Evolutionary conservation across 2,329 filamentous ascomycete genomes (phyloP), one percentile per base, ranked within the genome.

Genomic region (Penicillium sp.): DNA sequence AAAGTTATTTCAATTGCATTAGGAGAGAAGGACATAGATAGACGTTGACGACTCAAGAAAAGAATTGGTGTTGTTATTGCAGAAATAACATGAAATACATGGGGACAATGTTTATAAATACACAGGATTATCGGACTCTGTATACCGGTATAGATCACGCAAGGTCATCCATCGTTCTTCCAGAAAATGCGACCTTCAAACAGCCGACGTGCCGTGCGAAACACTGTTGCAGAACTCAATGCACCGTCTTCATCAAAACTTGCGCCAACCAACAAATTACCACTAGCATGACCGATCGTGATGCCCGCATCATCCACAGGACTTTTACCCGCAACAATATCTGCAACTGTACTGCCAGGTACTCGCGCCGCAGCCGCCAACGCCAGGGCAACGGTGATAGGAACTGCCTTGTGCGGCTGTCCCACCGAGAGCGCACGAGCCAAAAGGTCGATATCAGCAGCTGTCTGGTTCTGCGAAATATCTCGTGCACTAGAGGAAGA

Each of bases 371-470:
- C 78, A 2, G 78, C 71, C 3, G 75, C 77, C 12, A 82, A 53
- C 10, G 78, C 77, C 13, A 84, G 67, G 0, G 80, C 80, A 13
- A 83, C 75, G 0, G 82, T 84, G 47, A 84, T 74, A 1, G 81
- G 82, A 2, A 82, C 74, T 7, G 82, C 81, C 55, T 76, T 78
- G 66, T 84, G 82, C 4, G 80, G 80, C 54, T 84, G 80, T 1
- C 78, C 80, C 47, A 83, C 81, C 1, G 80, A 83, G 46, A 84
- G 68, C 15, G 78, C 77, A n/a, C 77, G 70, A n/a, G 75, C 75
- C 2, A 78, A 64, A 3, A 77, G 55, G 59, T 78, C 73, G 6
- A 64, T 68, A 12, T 72, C 63, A 0, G 71, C 72, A 2, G 73
- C 75, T 26, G 64, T 65, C n/a, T 64, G 60, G 13, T 47, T 55